Conservation (phyloP, 495 filamentous ascomycete genomes). For the Penicillium bovifimosum region DNA sequence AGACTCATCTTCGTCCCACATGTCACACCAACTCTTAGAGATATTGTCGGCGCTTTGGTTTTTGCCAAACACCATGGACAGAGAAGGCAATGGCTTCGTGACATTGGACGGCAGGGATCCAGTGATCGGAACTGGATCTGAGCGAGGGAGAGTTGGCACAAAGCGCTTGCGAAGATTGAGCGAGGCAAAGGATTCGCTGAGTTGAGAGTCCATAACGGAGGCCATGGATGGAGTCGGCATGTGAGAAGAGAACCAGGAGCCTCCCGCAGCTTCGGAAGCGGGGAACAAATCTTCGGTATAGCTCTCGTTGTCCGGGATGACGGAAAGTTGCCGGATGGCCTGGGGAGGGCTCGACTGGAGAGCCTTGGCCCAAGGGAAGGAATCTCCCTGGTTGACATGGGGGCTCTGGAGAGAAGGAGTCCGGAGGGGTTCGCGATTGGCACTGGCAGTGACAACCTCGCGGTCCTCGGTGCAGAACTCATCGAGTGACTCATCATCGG, state of each 20-base stretch:
- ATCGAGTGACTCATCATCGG: constrained; percentile 83
- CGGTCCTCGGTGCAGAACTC: constrained; percentile 88
- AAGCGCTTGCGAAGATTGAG: constrained; percentile 43
- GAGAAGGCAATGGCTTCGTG: constrained; percentile 56
- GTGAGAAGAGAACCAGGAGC: constrained; percentile 67
- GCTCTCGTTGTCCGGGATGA: constrained; percentile 71
- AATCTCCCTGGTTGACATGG: constrained; percentile 65
- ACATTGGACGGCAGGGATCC: constrained; percentile 73
- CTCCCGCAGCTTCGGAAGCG: constrained; percentile 62
- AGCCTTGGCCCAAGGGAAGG: constrained; percentile 96
- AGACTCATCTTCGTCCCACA: constrained; percentile 87
- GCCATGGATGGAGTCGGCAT: constrained; percentile 71
- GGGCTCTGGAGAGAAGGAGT: constrained; percentile 94
- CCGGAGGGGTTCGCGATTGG: constrained; percentile 90
- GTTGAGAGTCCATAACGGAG: constrained; percentile 68
- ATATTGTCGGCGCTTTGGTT: constrained; percentile 57
- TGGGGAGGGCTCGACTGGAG: constrained; percentile 72
- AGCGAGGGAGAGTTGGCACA: constrained; percentile 36
- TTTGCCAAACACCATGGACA: constrained; percentile 74
- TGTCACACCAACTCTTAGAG: constrained; percentile 95
- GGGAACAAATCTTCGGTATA: constrained; percentile 89
- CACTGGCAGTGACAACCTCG: constrained; percentile 64
- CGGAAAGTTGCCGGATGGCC: constrained; percentile 76
- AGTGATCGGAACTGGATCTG: constrained; percentile 57
- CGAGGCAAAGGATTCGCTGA: constrained; percentile 66